These are phyloP conservation scores for Leishmania mexicana DNA, from an alignment of 208 protist genomes.

Conservation along the genomic window DNA sequence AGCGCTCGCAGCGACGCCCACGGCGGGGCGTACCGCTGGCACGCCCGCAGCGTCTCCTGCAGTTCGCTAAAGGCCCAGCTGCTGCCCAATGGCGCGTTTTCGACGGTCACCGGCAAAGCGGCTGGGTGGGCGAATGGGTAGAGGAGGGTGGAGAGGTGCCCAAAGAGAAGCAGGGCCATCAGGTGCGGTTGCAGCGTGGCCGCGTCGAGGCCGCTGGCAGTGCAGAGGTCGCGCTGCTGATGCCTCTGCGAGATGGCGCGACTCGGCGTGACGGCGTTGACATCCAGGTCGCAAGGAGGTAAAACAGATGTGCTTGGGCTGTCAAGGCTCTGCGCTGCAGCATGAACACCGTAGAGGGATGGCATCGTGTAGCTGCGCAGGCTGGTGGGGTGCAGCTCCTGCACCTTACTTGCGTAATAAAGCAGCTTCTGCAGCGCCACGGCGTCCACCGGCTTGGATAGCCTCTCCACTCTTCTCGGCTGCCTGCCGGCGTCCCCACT, in stretches of 20 bases:
- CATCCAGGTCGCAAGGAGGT: neutral
- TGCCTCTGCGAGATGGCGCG: slow-evolving; percentile 12
- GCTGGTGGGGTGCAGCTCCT: slow-evolving; percentile 31
- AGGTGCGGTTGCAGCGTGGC: slow-evolving; percentile 19
- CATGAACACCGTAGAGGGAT: slow-evolving; percentile 10
- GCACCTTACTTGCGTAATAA: slow-evolving; percentile 35
- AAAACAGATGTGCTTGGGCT: neutral
- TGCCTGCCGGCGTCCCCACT: neutral
- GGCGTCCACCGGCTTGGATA: neutral
- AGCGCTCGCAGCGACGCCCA: slow-evolving; percentile 44
- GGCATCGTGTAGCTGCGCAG: slow-evolving; percentile 40
- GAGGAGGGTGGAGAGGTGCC: slow-evolving; percentile 33
- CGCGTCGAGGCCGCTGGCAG: slow-evolving; percentile 21
- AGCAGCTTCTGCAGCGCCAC: slow-evolving; percentile 28
- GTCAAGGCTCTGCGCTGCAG: neutral
- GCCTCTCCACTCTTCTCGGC: neutral
- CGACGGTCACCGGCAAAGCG: slow-evolving; percentile 26
- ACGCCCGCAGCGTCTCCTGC: slow-evolving; percentile 20
- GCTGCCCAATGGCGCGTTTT: slow-evolving; percentile 23
- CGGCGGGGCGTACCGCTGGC: slow-evolving; percentile 42
- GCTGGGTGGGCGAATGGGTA: slow-evolving; percentile 35
- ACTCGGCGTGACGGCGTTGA: neutral
- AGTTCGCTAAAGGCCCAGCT: slow-evolving; percentile 19
- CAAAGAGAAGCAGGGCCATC: slow-evolving; percentile 26
- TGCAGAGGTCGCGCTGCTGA: slow-evolving; percentile 26